These are phyloP conservation scores for Suhomyces yuchorum DNA, from an alignment of 1,139 yeast species.

Conservation along the genomic window DNA sequence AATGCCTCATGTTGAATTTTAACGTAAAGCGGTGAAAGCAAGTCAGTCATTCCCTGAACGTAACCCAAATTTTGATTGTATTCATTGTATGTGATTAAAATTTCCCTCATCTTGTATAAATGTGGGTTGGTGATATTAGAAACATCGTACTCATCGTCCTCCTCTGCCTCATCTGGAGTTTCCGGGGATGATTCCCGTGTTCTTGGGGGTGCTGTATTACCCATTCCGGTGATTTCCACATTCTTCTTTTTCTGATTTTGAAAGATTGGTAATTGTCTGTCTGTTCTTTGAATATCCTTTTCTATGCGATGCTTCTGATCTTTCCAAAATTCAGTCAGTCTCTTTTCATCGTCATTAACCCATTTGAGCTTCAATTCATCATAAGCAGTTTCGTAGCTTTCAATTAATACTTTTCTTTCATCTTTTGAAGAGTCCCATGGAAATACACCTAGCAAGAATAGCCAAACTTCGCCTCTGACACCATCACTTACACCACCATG, in stretches of 20 bases:
- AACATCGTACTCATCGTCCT: constrained; percentile 42
- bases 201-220: constrained; percentile 5
- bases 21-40: constrained; percentile 83
- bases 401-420: constrained; percentile 62
- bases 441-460: constrained; percentile 75
- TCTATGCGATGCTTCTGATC: constrained; percentile 90
- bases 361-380: constrained; percentile 65
- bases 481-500: constrained; percentile 78
- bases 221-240: constrained; percentile 12
- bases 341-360: constrained; percentile 60
- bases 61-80: constrained; percentile 84
- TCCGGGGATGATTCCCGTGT: constrained; percentile 37
- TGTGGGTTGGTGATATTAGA: constrained; percentile 66
- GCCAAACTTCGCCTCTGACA: constrained; percentile 79
- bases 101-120: constrained; percentile 70
- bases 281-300: constrained; percentile 92
- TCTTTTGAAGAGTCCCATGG: constrained; percentile 84
- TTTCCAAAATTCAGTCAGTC: constrained; percentile 73
- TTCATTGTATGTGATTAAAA: constrained; percentile 83
- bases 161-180: constrained; percentile 45
- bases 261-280: constrained; percentile 71
- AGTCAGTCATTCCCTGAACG: constrained; percentile 97
- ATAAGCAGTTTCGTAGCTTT: constrained; percentile 66
- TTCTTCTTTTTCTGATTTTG: constrained; percentile 42
- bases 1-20: constrained; percentile 75